Evolutionary conservation across 1,284 basidiomycete species (phyloP).

Genomic region (Naganishia liquefaciens): DNA sequence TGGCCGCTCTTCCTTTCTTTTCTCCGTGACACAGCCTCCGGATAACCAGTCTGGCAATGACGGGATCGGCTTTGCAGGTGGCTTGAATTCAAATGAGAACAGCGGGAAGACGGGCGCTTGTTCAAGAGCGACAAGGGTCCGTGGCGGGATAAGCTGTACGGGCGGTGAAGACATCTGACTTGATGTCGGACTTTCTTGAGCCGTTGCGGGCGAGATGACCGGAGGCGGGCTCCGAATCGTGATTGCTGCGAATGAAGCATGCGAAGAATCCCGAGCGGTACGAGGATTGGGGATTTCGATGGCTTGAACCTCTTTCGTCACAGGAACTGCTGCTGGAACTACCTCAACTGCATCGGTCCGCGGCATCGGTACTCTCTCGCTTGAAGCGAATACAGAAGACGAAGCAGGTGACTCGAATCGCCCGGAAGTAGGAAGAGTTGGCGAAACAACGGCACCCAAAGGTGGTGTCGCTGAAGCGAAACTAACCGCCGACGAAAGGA

Average conservation of each 20-base stretch:
- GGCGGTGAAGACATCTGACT: not conserved
- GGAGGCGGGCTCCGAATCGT: not conserved
- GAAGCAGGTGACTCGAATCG: not conserved
- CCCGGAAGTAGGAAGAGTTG: not conserved
- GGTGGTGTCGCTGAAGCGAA: not conserved
- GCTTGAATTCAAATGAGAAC: conserved; percentile 8
- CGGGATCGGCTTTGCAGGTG: conserved; percentile 6
- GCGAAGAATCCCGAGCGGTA: not conserved
- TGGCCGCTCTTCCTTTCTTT: not conserved
- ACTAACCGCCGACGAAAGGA: not conserved
- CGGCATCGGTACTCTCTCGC: too few species aligned
- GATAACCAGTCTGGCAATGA: conserved; percentile 10
- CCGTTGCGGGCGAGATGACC: not conserved
- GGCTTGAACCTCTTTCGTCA: too few species aligned
- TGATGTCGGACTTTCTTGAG: too few species aligned
- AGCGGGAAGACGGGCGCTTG: not conserved
- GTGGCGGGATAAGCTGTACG: too few species aligned
- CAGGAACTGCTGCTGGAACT: too few species aligned
- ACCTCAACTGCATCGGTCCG: too few species aligned
- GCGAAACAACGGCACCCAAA: not conserved
- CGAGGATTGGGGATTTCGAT: too few species aligned
- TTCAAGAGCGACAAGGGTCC: not conserved
- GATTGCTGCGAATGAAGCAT: not conserved
- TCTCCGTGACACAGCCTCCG: not conserved
- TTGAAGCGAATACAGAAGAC: not conserved